Evolutionary conservation across 2,329 filamentous ascomycete genomes (phyloP), one percentile per base, ranked within the genome.

Genomic region (Grosmannia penicillata): DNA sequence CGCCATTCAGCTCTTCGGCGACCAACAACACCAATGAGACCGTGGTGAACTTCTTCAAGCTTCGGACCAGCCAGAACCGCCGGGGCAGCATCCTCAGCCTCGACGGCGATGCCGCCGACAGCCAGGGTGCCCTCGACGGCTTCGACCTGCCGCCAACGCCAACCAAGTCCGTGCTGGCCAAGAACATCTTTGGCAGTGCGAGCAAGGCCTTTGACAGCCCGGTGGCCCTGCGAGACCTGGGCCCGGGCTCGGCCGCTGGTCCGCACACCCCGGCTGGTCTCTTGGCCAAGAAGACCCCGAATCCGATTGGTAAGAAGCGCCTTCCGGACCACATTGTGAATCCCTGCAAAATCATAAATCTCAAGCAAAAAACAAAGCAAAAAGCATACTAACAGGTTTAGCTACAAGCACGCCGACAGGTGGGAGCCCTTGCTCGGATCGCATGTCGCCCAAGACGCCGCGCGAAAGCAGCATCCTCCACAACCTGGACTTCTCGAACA

Each of bases 141-240:
- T 48, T 48, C 10, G 86, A 94, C 36, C 65, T 89, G 41, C 87
- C 89, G n/a, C 87, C 89, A 1, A 98, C 91, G 2, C 91, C 91
- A 1, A 96, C 91, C 0, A 96, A 94, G 75, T 47, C 62, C 53
- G 42, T 60, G 60, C 39, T 62, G 56, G 29, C 61, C 57, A 49
- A 69, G 43, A 54, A 50, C 14, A 27, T 48, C 8, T 41, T 53
- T 27, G 48, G 50, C 3, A 47, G 47, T 18, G 45, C 26, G 5
- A 37, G 11, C 39, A 42, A 38, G 28, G 36, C 28, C 19, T 25
- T 21, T 8, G 38, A 45, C 7, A 48, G 46, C 1, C 49, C 49
- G 2, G 41, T 49, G 11, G 44, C 48, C 11, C 17, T 33, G 6
- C 49, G 48, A 7, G 35, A 44, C 17, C 6, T 36, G 25, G 23